Conservation (phyloP, 257 asterid species). For the Sherardia arvensis region DNA sequence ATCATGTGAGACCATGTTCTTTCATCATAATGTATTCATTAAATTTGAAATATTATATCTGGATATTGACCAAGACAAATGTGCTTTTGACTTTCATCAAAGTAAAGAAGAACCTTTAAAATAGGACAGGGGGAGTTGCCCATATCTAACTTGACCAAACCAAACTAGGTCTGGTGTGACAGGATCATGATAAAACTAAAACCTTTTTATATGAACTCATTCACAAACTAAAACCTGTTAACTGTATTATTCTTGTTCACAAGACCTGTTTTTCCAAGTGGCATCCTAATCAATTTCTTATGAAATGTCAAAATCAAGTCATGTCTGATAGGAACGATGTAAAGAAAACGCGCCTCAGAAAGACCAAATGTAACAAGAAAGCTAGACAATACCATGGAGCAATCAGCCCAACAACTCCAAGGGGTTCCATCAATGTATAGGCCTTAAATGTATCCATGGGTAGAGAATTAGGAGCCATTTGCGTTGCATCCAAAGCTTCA, state of each 20-base stretch:
- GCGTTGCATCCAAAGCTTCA: conserved; percentile 76
- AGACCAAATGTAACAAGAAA: not conserved
- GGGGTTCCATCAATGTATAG: conserved; percentile 71
- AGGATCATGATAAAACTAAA: no score
- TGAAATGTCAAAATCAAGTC: not conserved
- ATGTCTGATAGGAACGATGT: not conserved
- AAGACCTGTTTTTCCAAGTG: not conserved
- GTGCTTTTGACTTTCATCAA: no score
- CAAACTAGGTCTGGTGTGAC: not conserved
- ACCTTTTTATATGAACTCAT: no score
- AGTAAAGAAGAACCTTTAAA: no score
- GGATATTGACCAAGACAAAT: no score
- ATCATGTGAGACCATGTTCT: no score
- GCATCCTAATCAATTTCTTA: not conserved
- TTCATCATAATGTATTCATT: no score
- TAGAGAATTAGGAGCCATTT: conserved; percentile 55
- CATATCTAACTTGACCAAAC: no score
- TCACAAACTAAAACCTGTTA: not conserved
- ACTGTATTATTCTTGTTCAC: not conserved
- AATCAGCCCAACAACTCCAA: conserved; percentile 91
- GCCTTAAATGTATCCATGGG: conserved; percentile 73
- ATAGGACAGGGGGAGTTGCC: no score
- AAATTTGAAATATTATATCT: no score
- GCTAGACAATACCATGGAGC: conserved; percentile 71
- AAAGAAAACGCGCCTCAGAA: conserved; percentile 1